Conservation (phyloP, 2,329 filamentous ascomycete genomes). For the Stagonosporopsis cucurbitacearum region DNA sequence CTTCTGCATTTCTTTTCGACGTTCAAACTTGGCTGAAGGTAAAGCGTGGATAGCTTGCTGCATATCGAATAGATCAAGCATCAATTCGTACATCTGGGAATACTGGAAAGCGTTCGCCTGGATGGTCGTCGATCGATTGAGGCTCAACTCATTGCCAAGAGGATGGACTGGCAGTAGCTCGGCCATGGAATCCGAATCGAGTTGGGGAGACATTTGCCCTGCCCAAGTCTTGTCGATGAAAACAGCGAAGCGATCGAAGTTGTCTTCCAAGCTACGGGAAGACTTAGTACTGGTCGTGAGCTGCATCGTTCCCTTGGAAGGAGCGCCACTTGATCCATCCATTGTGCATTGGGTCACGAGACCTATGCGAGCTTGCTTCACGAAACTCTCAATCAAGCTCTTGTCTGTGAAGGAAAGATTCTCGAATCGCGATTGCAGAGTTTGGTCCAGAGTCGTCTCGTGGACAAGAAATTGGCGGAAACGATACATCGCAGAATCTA, state of each 20-base stretch:
- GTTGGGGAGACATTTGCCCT: slow-evolving; percentile 17
- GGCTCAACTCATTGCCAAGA: slow-evolving; percentile 53
- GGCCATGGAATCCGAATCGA: slow-evolving; percentile 11
- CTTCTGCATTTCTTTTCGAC: slow-evolving; percentile 45
- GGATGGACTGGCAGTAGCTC: slow-evolving; percentile 52
- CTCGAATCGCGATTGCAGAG: slow-evolving; percentile 39
- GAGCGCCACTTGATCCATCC: slow-evolving; percentile 4
- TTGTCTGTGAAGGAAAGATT: slow-evolving; percentile 47
- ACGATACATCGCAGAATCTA: slow-evolving; percentile 50
- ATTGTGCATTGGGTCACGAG: slow-evolving; percentile 11
- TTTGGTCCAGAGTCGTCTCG: slow-evolving; percentile 13
- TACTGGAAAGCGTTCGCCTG: slow-evolving; percentile 21
- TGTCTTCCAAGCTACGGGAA: slow-evolving; percentile 3
- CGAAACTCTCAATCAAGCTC: slow-evolving; percentile 38
- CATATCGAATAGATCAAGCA: slow-evolving; percentile 42
- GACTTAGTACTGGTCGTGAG: background rate
- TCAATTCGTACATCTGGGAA: slow-evolving; percentile 38
- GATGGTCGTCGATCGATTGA: slow-evolving; percentile 32
- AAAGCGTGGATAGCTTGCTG: slow-evolving; percentile 34
- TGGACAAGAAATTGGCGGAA: slow-evolving; percentile 41
- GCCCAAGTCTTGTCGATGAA: slow-evolving; percentile 40
- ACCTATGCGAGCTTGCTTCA: slow-evolving; percentile 31
- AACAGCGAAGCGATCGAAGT: slow-evolving; percentile 34
- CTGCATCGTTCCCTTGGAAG: background rate
- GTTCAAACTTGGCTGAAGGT: slow-evolving; percentile 43